Evolutionary conservation across 169 alveolate genomes (phyloP).

Genomic region (Eimeria sp.): DNA sequence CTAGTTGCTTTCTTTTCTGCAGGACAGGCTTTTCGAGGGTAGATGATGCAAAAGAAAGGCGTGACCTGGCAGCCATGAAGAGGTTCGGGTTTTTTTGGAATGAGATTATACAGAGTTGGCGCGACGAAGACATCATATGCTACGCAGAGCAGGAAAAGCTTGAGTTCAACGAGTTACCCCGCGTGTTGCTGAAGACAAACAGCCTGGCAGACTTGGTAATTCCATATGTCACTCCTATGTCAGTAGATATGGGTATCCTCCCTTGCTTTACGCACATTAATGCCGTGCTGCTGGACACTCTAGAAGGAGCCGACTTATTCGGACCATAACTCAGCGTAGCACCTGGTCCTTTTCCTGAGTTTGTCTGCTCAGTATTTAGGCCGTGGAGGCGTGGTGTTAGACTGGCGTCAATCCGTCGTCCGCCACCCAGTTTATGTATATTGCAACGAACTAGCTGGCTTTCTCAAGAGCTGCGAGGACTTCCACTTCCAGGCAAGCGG

Average conservation of each 20-base stretch:
- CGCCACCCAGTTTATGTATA: slow-evolving; percentile 79
- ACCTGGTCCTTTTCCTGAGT: background rate
- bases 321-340: background rate
- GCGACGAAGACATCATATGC: slow-evolving; percentile 72
- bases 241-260: background rate
- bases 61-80: slow-evolving; percentile 27
- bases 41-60: background rate
- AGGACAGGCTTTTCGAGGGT: background rate
- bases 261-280: background rate
- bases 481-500: slow-evolving; percentile 75
- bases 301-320: background rate
- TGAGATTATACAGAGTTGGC: slow-evolving; percentile 79
- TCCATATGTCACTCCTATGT: background rate
- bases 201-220: slow-evolving; percentile 51
- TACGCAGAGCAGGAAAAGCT: slow-evolving; percentile 60
- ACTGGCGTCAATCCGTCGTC: slow-evolving; percentile 41
- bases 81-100: slow-evolving; percentile 81
- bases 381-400: slow-evolving; percentile 1
- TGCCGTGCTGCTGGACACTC: background rate
- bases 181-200: background rate
- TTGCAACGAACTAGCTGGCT: slow-evolving; percentile 70
- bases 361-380: slow-evolving; percentile 2
- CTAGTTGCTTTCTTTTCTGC: background rate
- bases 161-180: slow-evolving; percentile 78
- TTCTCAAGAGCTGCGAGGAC: slow-evolving; percentile 68